Conservation (phyloP, 1,284 basidiomycete species). For the Cerioporus squamosus region DNA sequence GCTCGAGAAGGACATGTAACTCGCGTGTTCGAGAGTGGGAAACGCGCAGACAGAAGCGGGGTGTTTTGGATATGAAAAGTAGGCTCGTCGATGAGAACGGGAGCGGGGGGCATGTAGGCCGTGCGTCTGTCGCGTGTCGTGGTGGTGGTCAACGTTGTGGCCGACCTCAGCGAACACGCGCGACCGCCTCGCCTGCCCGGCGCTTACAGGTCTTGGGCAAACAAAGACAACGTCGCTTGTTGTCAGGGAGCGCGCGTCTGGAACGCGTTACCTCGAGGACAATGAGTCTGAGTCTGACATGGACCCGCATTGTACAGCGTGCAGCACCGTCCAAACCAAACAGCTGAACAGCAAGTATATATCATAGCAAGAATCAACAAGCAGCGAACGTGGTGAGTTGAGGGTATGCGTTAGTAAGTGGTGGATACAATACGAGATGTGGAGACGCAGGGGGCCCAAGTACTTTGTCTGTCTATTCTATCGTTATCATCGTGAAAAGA, state of each 20-base stretch:
- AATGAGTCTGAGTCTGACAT: no score
- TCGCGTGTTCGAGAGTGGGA: conserved; percentile 21
- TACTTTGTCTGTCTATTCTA: conserved; percentile 3
- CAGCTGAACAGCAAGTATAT: not conserved
- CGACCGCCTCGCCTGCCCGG: conserved; percentile 11
- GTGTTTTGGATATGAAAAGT: conserved; percentile 1
- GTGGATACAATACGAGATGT: conserved; percentile 11
- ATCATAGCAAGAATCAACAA: not conserved
- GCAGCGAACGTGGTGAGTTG: conserved; percentile 3
- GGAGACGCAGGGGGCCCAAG: not conserved
- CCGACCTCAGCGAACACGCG: conserved; percentile 18
- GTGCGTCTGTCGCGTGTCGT: conserved; percentile 28
- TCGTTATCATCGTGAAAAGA: not conserved
- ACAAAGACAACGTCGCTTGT: conserved; percentile 16
- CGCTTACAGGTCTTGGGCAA: conserved; percentile 15
- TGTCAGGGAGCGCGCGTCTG: not conserved
- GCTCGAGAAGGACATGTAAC: conserved; percentile 82
- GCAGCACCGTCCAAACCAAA: not conserved
- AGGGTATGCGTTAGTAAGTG: conserved; percentile 17
- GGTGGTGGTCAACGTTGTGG: conserved; percentile 25
- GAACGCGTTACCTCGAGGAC: no score
- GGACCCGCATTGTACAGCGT: no score
- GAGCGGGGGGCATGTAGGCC: conserved; percentile 21
- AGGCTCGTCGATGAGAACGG: conserved; percentile 7
- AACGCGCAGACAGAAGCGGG: conserved; percentile 6